A percentile compares a stretch with the other conserved stretches of the same genome.
Conservation (phyloP, 2,329 filamentous ascomycete species). For the Ilyonectria sp. region DNA sequence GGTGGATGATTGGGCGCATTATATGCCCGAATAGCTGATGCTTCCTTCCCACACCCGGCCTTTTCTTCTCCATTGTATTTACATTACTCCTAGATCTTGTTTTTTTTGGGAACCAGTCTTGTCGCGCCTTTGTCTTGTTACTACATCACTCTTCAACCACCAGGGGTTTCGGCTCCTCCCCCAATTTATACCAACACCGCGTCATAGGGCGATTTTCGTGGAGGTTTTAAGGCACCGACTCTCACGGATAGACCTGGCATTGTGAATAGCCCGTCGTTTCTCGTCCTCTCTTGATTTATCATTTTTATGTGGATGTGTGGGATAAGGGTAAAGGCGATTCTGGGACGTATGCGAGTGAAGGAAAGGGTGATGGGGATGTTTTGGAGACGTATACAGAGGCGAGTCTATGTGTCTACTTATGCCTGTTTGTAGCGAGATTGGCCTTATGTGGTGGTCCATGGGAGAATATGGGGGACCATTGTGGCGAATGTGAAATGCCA, state of each 20-base stretch:
- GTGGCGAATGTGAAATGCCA: slow-evolving; percentile 15
- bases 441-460: slow-evolving; percentile 1
- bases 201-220: too few species aligned
- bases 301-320: neutral
- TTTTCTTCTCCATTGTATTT: slow-evolving; percentile 28
- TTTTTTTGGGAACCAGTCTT: slow-evolving; percentile 22
- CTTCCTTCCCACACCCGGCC: slow-evolving; percentile 4
- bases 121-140: slow-evolving; percentile 15
- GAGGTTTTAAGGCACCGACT: neutral
- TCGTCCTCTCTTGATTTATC: neutral
- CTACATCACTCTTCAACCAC: neutral
- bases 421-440: slow-evolving; percentile 15
- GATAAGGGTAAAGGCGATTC: neutral
- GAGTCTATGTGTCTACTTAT: slow-evolving; percentile 9
- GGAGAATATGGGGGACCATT: slow-evolving; percentile 8
- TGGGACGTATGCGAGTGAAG: slow-evolving; percentile 11
- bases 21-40: neutral
- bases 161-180: neutral
- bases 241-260: neutral
- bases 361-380: neutral
- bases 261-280: neutral
- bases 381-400: slow-evolving; percentile 8
- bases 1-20: slow-evolving; percentile 1
- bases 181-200: neutral
- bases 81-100: slow-evolving; percentile 20